Evolutionary conservation across 768 basidiomycete genomes (phyloP).

Genomic region (Podaxis sp.): DNA sequence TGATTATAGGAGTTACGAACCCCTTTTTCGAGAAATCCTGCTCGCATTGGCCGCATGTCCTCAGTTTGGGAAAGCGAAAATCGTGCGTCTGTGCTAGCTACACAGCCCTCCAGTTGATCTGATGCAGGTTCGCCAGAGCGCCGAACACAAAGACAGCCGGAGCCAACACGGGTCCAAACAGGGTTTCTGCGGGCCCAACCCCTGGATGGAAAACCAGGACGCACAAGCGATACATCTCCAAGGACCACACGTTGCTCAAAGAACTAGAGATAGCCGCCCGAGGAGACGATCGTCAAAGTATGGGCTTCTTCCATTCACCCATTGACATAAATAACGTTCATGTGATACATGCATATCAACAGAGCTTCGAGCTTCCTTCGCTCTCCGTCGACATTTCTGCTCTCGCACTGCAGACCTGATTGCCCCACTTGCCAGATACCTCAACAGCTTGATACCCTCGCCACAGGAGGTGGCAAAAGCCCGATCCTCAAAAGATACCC

Average conservation of each 20-base stretch:
- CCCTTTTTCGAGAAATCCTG: slow-evolving; percentile 82
- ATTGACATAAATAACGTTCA: slow-evolving; percentile 1
- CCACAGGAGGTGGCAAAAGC: slow-evolving; percentile 50
- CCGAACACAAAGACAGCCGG: background rate
- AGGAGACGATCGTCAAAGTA: slow-evolving; percentile 51
- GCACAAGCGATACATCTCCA: slow-evolving; percentile 82
- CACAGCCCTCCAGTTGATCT: background rate
- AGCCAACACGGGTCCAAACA: slow-evolving; percentile 25
- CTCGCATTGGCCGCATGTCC: slow-evolving; percentile 81
- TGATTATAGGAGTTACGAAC: slow-evolving; percentile 85
- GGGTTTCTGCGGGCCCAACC: slow-evolving; percentile 47
- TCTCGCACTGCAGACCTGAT: slow-evolving; percentile 84
- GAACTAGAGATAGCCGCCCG: slow-evolving; percentile 62
- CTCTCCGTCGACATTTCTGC: slow-evolving; percentile 78
- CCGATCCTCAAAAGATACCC: slow-evolving; percentile 25
- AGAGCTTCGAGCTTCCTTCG: slow-evolving; percentile 66
- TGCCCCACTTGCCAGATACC: slow-evolving; percentile 88
- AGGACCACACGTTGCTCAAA: slow-evolving; percentile 75
- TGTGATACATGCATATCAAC: background rate
- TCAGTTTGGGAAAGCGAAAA: slow-evolving; percentile 61
- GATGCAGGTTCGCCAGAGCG: background rate
- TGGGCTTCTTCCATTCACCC: slow-evolving; percentile 19
- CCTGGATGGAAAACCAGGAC: slow-evolving; percentile 79
- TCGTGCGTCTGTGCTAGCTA: slow-evolving; percentile 35
- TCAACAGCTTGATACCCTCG: slow-evolving; percentile 82